A percentile compares a stretch with the other conserved stretches of the same genome.
phyloP scores from a whole-genome alignment of 1,139 yeast genomes.

The Saccharomyces pastorianus region DNA sequence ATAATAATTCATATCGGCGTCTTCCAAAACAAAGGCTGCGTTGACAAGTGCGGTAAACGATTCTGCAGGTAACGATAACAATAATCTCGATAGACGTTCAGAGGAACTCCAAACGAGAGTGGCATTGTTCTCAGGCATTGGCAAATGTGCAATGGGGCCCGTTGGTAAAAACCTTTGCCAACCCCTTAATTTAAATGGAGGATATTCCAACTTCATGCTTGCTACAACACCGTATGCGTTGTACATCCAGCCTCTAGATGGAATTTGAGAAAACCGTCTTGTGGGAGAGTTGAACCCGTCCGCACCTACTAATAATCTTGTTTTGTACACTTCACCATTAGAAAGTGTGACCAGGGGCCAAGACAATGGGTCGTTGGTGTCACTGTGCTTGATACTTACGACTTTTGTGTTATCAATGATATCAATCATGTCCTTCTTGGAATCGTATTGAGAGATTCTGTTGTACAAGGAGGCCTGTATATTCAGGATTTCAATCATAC shows the following conservation, averaged over 20 bases:
- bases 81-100: conserved; percentile 59
- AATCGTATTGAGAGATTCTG: conserved; percentile 27
- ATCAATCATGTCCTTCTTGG: conserved; percentile 30
- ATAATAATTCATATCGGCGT: conserved; percentile 69
- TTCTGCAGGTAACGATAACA: conserved; percentile 50
- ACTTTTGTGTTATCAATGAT: conserved; percentile 64
- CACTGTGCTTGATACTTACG: conserved; percentile 36
- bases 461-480: conserved; percentile 48
- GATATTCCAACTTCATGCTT: conserved; percentile 64
- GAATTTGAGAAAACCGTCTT: conserved; percentile 69
- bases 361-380: conserved; percentile 34
- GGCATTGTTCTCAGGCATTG: conserved; percentile 78
- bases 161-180: conserved; percentile 90
- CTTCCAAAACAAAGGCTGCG: conserved; percentile 75
- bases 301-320: conserved; percentile 82
- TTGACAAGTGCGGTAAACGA: conserved; percentile 67
- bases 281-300: conserved; percentile 97
- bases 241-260: conserved; percentile 89
- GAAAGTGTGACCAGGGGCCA: conserved; percentile 77
- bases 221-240: conserved; percentile 87
- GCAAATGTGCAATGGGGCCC: conserved; percentile 89
- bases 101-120: conserved; percentile 91
- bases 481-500: conserved; percentile 80
- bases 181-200: conserved; percentile 64
- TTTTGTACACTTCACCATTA: conserved; percentile 53